Evolutionary conservation across 2,329 filamentous ascomycete genomes (phyloP), one percentile per base, ranked within the genome.

Genomic region (Emergomyces orientalis): DNA sequence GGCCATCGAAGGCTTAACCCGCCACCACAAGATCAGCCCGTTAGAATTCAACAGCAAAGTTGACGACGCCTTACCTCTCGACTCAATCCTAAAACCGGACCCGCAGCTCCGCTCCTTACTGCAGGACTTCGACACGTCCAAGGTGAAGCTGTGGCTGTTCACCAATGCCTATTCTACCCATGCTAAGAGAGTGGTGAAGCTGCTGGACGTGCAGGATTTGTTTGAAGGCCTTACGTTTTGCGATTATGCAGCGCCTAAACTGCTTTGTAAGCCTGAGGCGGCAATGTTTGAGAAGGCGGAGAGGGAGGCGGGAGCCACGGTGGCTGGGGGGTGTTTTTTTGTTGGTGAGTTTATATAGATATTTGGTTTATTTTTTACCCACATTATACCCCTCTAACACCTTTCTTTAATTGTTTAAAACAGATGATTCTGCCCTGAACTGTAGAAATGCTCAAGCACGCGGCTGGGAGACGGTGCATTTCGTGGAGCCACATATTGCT

Each of bases 201-300:
- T 99, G 25, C 80, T 99, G 1, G 87, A 84, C 1, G 80, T 99
- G 30, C 91, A 95, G 1, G 90, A 96, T 72, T 78, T 93, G 32
- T 99, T 99, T 72, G 93, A 97, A 66, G 94, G 94, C 8, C 85
- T 97, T 65, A 99, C 94, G 0, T 99, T 86, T 75, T 99, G 95
- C 73, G 90, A 99, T 75, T 99, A 99, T 76, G 82, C 80, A 13
- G 77, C 83, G 19, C 79, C 84, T 51, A 88, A 85, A 17, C 81
- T 99, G 65, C 77, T 95, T 56, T 97, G 94, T 79, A 99, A 99
- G 75, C 94, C 94, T 2, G 83, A 89, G 63, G 81, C 81, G 60
- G 85, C 86, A 60, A 94, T 96, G 88, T 99, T 86, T 73, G 83
- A 83, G 45, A 96, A 94, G 77, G 94, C 90, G 6, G 96, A 97